Conservation (phyloP, 2,329 filamentous ascomycete genomes). For the Penicillium brasilianum region DNA sequence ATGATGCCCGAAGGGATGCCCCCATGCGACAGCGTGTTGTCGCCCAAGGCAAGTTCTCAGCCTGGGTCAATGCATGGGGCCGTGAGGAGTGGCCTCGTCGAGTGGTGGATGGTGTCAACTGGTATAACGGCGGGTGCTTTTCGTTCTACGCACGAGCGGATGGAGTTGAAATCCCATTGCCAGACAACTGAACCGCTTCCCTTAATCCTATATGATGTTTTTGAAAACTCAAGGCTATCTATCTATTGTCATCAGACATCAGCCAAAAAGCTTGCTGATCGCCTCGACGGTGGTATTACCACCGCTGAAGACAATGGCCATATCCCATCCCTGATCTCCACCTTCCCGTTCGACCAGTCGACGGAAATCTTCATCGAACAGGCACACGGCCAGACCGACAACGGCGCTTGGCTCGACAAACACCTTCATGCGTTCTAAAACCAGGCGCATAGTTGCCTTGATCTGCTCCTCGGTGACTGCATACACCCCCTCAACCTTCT, state of each 20-base stretch:
- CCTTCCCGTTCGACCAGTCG: constrained; percentile 66
- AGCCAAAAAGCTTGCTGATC: constrained; percentile 59
- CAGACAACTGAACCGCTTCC: constrained; percentile 9
- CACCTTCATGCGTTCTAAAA: constrained; percentile 87
- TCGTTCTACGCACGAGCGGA: constrained; percentile 34
- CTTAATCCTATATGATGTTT: neutral
- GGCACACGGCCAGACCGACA: constrained; percentile 78
- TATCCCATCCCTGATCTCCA: constrained; percentile 74
- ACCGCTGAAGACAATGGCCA: constrained; percentile 66
- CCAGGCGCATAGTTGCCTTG: constrained; percentile 72
- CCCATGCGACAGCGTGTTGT: constrained; percentile 44
- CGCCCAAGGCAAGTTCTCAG: constrained; percentile 40
- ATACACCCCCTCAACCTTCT: constrained; percentile 73
- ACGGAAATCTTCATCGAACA: constrained; percentile 87
- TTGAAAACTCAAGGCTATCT: neutral
- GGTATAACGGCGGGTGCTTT: constrained; percentile 38
- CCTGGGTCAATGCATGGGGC: constrained; percentile 45
- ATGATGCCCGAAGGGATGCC: constrained; percentile 43
- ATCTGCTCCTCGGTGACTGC: constrained; percentile 84
- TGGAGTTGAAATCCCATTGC: constrained; percentile 31
- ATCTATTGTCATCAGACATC: neutral
- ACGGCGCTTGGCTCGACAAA: constrained; percentile 87
- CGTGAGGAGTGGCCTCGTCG: constrained; percentile 43
- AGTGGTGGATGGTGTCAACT: constrained; percentile 36
- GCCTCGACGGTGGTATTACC: constrained; percentile 69